Evolutionary conservation across 1,139 yeast species (phyloP).

Genomic region (Blastobotrys niveus): DNA sequence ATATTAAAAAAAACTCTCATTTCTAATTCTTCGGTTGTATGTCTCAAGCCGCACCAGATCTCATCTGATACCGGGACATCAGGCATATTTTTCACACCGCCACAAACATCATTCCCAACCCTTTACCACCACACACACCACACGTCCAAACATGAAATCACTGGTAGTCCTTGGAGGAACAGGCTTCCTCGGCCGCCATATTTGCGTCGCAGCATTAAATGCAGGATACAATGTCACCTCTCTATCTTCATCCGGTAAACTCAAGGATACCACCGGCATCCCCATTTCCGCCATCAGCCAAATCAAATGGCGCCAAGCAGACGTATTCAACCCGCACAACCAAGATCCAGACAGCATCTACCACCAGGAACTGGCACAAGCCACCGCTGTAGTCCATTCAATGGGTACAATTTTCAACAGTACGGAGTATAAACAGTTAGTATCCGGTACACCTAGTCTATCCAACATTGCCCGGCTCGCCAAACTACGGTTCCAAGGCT

Average conservation of each 20-base stretch:
- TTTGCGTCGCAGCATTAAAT: conserved; percentile 62
- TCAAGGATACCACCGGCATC: conserved; percentile 22
- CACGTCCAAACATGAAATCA: conserved; percentile 18
- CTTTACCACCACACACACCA: neutral
- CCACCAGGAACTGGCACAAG: conserved; percentile 41
- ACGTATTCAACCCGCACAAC: conserved; percentile 54
- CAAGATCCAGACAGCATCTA: conserved; percentile 39
- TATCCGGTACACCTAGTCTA: conserved; percentile 19
- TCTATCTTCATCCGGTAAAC: conserved; percentile 39
- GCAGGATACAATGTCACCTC: conserved; percentile 63
- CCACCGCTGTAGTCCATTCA: conserved; percentile 73
- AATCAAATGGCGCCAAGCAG: conserved; percentile 65
- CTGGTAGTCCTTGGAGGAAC: conserved; percentile 79
- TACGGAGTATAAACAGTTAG: conserved; percentile 54
- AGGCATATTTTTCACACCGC: neutral
- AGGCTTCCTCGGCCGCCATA: conserved; percentile 70
- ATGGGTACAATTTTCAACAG: conserved; percentile 68
- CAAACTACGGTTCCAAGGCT: neutral
- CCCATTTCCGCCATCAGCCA: conserved; percentile 45
- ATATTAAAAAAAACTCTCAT: too few species aligned
- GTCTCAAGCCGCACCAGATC: neutral
- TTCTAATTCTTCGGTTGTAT: too few species aligned
- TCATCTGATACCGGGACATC: neutral
- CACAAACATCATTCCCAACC: neutral
- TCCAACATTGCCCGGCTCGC: conserved; percentile 2